phyloP scores from a whole-genome alignment of 225 moss, liverwort and hornwort genomes.

The Lunularia cruciata region DNA sequence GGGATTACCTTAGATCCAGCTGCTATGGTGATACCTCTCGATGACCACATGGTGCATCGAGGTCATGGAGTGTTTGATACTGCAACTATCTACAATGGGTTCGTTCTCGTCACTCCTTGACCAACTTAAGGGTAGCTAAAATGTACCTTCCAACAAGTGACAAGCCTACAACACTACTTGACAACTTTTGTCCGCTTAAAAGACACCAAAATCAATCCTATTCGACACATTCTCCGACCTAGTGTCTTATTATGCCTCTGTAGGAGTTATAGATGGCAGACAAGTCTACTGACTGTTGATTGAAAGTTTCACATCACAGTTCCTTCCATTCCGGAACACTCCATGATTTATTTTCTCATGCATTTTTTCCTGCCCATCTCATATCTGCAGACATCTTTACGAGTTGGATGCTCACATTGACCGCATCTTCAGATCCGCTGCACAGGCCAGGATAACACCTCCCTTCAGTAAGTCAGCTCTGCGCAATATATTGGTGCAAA shows the following conservation, averaged over 20 bases:
- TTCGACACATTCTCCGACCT: too few species aligned
- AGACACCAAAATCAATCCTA: too few species aligned
- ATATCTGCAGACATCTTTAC: conserved; percentile 67
- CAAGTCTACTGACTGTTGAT: too few species aligned
- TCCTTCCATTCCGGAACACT: too few species aligned
- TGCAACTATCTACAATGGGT: conserved; percentile 65
- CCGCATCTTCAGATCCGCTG: conserved; percentile 75
- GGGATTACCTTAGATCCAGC: conserved; percentile 90
- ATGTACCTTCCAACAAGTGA: too few species aligned
- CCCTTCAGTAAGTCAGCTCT: conserved; percentile 66
- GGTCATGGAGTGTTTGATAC: conserved; percentile 95
- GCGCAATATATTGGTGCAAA: conserved; percentile 76
- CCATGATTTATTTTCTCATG: too few species aligned
- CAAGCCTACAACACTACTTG: too few species aligned
- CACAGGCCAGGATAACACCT: conserved; percentile 68
- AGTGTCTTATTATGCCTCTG: not conserved
- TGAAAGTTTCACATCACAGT: too few species aligned
- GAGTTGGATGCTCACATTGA: conserved; percentile 92
- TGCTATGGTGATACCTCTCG: conserved; percentile 86
- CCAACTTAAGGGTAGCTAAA: too few species aligned
- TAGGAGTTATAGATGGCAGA: not conserved
- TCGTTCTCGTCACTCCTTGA: conserved; percentile 2
- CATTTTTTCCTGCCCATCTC: too few species aligned
- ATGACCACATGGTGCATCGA: conserved; percentile 97
- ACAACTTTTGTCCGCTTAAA: too few species aligned